Evolutionary conservation across 2,329 filamentous ascomycete genomes (phyloP), one percentile per base, ranked within the genome.

Genomic region (Trichophyton rubrum): DNA sequence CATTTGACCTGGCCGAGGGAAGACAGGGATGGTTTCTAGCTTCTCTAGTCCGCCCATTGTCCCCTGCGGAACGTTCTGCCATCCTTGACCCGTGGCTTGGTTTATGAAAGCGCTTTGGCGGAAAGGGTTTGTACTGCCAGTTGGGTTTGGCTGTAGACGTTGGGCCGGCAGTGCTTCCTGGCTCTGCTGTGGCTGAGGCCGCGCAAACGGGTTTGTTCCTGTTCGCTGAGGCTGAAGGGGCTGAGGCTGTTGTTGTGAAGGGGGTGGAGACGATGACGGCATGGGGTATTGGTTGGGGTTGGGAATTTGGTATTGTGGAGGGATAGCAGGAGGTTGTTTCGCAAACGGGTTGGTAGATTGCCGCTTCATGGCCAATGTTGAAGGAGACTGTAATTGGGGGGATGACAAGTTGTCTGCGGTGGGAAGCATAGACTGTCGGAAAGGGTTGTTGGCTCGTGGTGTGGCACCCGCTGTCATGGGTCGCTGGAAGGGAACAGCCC

Each of bases 61-160:
- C 7, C 87, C 82, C 68, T 89, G 84, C 65, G 86, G 85, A 3
- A 72, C 72, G 63, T 83, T 83, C 72, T 96, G 91, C 90, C 93
- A 97, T 1, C 89, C 89, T 72, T 89, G 81, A 0, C 92, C 91
- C 0, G 90, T 95, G 64, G 85, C 80, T 68, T 95, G 90, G 69
- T 95, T 93, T 59, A 95, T 86, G 72, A 96, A 95, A 3, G 86
- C 85, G 53, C 88, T 89, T 70, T 97, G 90, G 15, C 93, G 83
- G 80, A 97, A 97, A 0, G 93, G 93, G 68, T 99, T 99, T 1
- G 91, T 96, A 68, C 84, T 90, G 7, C 90, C 91, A 0, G 91
- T 96, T 1, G 87, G 82, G 68, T 92, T 90, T 1, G 90, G 84
- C 59, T 81, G 81, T 3, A 93, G 75, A 2, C 71, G 68, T 11